These are phyloP conservation scores for Hippophae tibetana DNA, from an alignment of 306 rosid species.

Conservation along the genomic window DNA sequence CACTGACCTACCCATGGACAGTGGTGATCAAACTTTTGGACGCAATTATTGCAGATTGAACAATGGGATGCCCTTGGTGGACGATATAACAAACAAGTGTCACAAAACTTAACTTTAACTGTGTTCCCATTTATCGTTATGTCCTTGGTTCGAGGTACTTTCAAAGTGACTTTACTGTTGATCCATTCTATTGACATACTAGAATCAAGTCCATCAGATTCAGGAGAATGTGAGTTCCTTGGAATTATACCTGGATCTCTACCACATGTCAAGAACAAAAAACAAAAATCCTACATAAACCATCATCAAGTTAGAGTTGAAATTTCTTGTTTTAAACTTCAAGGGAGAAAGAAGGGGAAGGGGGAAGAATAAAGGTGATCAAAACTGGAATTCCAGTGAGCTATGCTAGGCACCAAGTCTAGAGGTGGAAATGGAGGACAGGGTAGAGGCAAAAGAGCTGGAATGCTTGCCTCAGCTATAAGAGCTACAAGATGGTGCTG, in stretches of 20 bases:
- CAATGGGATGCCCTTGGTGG: constrained; percentile 97
- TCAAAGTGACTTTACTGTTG: constrained; percentile 37
- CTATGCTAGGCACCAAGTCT: no score
- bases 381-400: no score
- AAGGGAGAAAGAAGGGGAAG: no score
- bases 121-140: constrained; percentile 52
- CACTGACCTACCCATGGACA: constrained; percentile 99
- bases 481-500: no score
- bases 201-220: constrained; percentile 29
- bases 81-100: constrained; percentile 79
- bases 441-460: no score
- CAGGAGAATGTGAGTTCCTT: constrained; percentile 54
- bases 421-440: no score
- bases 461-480: no score
- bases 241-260: constrained; percentile 93
- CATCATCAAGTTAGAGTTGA: neutral
- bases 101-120: constrained; percentile 80
- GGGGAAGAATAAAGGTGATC: no score
- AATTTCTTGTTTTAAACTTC: neutral
- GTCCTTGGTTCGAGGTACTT: constrained; percentile 65
- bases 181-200: constrained; percentile 59
- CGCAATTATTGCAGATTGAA: constrained; percentile 89
- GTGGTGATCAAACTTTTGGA: constrained; percentile 91
- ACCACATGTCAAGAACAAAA: constrained; percentile 78
- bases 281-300: constrained; percentile 51